Base-by-base conservation (phyloP, 768 basidiomycete genomes). In the Galerina sulciceps region DNA sequence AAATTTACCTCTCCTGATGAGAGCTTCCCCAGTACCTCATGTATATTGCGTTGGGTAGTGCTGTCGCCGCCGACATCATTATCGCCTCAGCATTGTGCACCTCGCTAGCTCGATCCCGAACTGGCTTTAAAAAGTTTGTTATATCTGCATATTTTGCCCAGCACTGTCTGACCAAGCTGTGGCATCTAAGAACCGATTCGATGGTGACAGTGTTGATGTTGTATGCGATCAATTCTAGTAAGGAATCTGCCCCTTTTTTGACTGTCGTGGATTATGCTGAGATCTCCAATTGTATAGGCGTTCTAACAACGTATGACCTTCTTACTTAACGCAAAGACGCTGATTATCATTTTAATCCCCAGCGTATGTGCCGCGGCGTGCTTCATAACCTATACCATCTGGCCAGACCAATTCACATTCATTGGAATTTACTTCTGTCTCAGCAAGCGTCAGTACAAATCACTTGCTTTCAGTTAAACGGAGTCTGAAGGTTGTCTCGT, bases 221-320 rank as follows among this genome's bases (percentile, higher is more conserved):
- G 54, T 84, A 81, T 56, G 73, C 77, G n/a, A 73, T 85, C 52
- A 83, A 81, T 59, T 82, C 81, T 59, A 74, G 81, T 82, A 55
- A 50, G 77, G 67, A 26, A 52, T 17, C n/a, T n/a, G 50, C 44
- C 15, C 36, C 35, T 44, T 23, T 44, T 14, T n/a, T 42, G 17
- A 37, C 23, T 20, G 15, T 11, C n/a, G 43, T 36, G 2, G 8
- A 10, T 6, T 14, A 13, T 11, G 26, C 40, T 51, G 15, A 61
- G 22, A 17, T 53, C 23, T 11, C 14, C 20, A 35, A 22, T 23
- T 36, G 41, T 35, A 31, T 18, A 75, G 71, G 75, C 50, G 61
- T 74, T 18, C 64, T 76, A 35, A 76, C 75, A 2, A 71, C 69
- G 74, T 76, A 44, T 44, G 65, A 50, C 37, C 2, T 35, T 34